These are phyloP conservation scores for Escallonia rubra DNA, from an alignment of 129 eudicot genomes.

Conservation along the genomic window DNA sequence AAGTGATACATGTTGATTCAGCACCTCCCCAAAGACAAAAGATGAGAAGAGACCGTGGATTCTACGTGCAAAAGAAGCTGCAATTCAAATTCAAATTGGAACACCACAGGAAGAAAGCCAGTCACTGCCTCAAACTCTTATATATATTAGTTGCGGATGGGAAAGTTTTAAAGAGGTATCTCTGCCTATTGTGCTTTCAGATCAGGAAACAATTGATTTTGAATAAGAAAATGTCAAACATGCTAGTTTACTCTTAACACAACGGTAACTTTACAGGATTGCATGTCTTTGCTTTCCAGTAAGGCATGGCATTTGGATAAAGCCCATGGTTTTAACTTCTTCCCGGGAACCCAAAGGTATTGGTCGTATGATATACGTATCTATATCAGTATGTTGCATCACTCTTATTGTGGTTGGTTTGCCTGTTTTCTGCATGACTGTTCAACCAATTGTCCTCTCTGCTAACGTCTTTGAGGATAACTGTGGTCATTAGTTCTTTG, in stretches of 20 bases:
- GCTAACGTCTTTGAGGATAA: not conserved
- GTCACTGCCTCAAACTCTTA: constrained; percentile 73
- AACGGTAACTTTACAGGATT: constrained; percentile 53
- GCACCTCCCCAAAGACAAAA: constrained; percentile 45
- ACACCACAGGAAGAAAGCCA: constrained; percentile 50
- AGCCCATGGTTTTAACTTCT: constrained; percentile 95
- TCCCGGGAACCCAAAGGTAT: constrained; percentile 96
- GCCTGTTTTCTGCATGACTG: not conserved
- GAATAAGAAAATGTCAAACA: not conserved
- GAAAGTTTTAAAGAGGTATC: constrained; percentile 87
- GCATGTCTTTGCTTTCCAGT: constrained; percentile 61
- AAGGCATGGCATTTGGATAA: constrained; percentile 86
- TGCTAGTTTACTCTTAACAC: constrained; percentile 19
- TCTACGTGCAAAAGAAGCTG: constrained; percentile 78
- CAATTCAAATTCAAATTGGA: constrained; percentile 45
- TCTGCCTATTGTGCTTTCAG: constrained; percentile 9
- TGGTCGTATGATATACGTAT: constrained; percentile 11
- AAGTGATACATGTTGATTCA: constrained; percentile 17
- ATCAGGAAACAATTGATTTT: not conserved
- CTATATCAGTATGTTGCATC: not conserved
- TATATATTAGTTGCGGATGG: constrained; percentile 97
- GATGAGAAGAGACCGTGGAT: constrained; percentile 94
- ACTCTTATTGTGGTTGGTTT: constrained; percentile 2
- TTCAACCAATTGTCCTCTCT: constrained; percentile 4
- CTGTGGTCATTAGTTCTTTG: not conserved